A percentile compares a stretch with the other conserved stretches of the same genome.
phyloP scores from a whole-genome alignment of 2,329 filamentous ascomycete genomes.

The Colletotrichum cordylinicola region DNA sequence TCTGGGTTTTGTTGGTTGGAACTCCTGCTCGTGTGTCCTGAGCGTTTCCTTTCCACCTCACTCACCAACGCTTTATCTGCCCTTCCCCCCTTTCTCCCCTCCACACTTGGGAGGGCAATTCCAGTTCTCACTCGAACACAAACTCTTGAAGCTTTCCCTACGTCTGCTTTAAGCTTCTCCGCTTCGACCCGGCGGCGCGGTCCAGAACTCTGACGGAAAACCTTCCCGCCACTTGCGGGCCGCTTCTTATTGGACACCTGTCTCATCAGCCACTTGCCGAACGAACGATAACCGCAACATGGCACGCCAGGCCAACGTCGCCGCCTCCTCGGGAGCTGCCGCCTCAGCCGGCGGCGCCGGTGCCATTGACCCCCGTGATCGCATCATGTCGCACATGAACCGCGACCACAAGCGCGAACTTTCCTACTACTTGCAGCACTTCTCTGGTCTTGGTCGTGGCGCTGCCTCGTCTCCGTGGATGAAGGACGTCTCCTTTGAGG shows the following conservation, averaged over 20 bases:
- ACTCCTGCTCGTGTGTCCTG: neutral
- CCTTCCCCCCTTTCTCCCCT: neutral
- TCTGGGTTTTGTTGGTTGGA: neutral
- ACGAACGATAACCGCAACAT: neutral
- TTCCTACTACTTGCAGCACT: slow-evolving; percentile 78
- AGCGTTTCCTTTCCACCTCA: neutral
- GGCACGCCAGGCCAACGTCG: neutral
- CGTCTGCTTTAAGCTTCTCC: neutral
- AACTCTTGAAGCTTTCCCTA: neutral
- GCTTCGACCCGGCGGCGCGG: neutral
- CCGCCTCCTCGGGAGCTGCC: slow-evolving; percentile 1
- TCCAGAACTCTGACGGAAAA: neutral
- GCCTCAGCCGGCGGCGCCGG: slow-evolving; percentile 17
- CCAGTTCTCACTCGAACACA: neutral
- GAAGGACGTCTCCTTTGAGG: slow-evolving; percentile 66
- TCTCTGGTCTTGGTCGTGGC: slow-evolving; percentile 60
- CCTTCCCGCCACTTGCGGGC: neutral
- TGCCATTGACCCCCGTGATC: slow-evolving; percentile 32
- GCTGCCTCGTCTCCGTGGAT: slow-evolving; percentile 65
- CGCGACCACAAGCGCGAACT: slow-evolving; percentile 78
- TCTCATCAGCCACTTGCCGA: neutral
- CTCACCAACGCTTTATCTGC: neutral
- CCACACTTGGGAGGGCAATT: neutral
- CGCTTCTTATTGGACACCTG: neutral
- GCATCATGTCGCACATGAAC: slow-evolving; percentile 83